These are phyloP conservation scores for Chalaropsis thielavioides DNA, from an alignment of 2,329 filamentous ascomycete species.

Conservation along the genomic window DNA sequence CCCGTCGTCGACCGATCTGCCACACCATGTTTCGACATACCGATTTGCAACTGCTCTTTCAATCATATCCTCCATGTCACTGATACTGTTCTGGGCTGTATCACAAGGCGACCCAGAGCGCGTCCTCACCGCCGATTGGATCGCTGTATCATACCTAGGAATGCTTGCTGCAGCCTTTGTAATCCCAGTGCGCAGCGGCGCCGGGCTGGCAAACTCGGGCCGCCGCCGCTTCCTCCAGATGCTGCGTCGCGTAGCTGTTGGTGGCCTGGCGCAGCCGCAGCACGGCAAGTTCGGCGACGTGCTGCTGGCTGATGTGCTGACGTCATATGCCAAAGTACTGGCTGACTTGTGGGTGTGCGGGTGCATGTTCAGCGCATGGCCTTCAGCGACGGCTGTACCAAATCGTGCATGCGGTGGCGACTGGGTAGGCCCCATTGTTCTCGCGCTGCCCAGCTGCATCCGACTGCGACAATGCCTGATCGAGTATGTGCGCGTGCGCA, in stretches of 20 bases:
- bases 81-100: conserved; percentile 70
- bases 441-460: conserved; percentile 70
- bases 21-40: conserved; percentile 73
- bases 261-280: conserved; percentile 70
- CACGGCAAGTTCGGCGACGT: conserved; percentile 94
- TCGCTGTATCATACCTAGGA: conserved; percentile 72
- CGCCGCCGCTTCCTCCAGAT: conserved; percentile 62
- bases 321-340: conserved; percentile 84
- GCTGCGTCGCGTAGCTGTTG: conserved; percentile 63
- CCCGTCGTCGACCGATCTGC: conserved; percentile 50
- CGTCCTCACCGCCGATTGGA: conserved; percentile 66
- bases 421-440: conserved; percentile 68
- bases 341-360: conserved; percentile 77
- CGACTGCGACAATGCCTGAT: conserved; percentile 84
- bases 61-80: conserved; percentile 52
- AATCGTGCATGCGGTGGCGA: conserved; percentile 69
- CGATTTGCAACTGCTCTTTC: conserved; percentile 68
- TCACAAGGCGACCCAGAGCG: conserved; percentile 55
- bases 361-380: conserved; percentile 70
- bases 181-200: conserved; percentile 48
- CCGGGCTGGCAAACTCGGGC: conserved; percentile 46
- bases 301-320: conserved; percentile 82
- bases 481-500: conserved; percentile 62
- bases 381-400: conserved; percentile 64
- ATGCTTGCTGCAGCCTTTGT: conserved; percentile 57